Percentiles rank a stretch among this genome's conserved stretches.
phyloP scores from a whole-genome alignment of 2,329 filamentous ascomycete genomes.

The Penicillium decumbens region DNA sequence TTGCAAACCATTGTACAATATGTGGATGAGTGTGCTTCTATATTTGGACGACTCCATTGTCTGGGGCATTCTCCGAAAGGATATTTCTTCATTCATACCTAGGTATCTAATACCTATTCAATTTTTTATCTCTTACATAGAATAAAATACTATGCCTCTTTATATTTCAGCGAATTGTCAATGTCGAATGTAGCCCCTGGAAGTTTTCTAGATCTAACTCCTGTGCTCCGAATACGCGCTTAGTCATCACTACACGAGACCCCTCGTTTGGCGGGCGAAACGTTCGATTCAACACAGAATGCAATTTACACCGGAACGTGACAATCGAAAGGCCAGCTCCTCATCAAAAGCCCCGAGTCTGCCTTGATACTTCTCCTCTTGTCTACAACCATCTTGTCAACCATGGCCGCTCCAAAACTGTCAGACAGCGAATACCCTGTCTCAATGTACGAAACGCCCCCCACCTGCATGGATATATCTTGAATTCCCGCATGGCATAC shows the following conservation, averaged over 20 bases:
- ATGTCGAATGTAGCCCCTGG: not conserved
- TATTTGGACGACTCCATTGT: conserved; percentile 1
- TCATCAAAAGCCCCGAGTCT: not conserved
- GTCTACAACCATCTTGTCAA: not conserved
- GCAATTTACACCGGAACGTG: not conserved
- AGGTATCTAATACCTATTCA: not conserved
- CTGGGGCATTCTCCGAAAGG: not conserved
- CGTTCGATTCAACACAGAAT: not conserved
- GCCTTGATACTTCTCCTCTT: not conserved
- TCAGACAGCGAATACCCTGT: conserved; percentile 34
- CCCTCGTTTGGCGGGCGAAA: not conserved
- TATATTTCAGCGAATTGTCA: not conserved
- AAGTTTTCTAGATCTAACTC: too few relatives aligned
- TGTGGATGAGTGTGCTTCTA: conserved; percentile 5
- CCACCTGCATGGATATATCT: not conserved
- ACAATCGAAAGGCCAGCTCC: not conserved
- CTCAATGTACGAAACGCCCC: conserved; percentile 32
- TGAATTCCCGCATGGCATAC: not conserved
- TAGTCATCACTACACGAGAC: not conserved
- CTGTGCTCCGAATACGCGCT: not conserved
- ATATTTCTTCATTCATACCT: not conserved
- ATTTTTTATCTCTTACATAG: not conserved
- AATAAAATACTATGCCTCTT: not conserved
- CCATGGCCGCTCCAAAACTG: conserved; percentile 22
- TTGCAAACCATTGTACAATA: conserved; percentile 15